Evolutionary conservation across 192 early-diverging fungal genomes (phyloP).

Genomic region (Allomyces javanicus): DNA sequence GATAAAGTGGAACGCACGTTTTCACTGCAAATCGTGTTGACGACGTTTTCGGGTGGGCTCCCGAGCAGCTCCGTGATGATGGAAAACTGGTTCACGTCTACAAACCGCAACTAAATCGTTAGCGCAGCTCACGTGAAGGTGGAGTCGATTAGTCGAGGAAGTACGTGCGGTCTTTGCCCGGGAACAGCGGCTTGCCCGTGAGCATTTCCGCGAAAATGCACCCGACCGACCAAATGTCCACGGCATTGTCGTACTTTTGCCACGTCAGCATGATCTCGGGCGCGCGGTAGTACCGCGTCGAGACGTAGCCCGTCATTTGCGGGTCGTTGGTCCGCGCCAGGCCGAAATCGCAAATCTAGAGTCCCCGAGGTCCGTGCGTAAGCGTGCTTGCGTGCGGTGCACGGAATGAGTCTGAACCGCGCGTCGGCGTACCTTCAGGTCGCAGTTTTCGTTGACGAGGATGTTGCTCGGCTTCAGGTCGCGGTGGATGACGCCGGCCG

Average conservation of each 20-base stretch:
- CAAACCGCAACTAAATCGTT: not conserved
- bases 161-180: constrained; percentile 72
- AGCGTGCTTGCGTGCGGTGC: no score
- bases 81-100: constrained; percentile 87
- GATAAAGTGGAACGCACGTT: constrained; percentile 27
- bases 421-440: constrained; percentile 47
- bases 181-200: constrained; percentile 85
- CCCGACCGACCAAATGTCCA: constrained; percentile 87
- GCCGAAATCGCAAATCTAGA: constrained; percentile 86
- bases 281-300: constrained; percentile 90
- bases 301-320: constrained; percentile 96
- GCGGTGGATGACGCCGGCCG: constrained; percentile 84
- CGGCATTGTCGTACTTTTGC: constrained; percentile 91
- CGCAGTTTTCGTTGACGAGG: constrained; percentile 92
- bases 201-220: constrained; percentile 95
- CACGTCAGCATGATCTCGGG: constrained; percentile 97
- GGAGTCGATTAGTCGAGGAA: not conserved
- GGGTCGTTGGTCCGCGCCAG: constrained; percentile 83
- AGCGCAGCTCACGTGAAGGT: not conserved
- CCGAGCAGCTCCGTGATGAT: constrained; percentile 83
- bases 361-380: not conserved
- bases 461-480: constrained; percentile 91
- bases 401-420: not conserved
- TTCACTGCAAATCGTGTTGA: constrained; percentile 79
- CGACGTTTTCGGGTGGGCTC: constrained; percentile 77